Conservation (phyloP, 371 early-diverging fungal genomes). For the Aphelidium insulamus region DNA sequence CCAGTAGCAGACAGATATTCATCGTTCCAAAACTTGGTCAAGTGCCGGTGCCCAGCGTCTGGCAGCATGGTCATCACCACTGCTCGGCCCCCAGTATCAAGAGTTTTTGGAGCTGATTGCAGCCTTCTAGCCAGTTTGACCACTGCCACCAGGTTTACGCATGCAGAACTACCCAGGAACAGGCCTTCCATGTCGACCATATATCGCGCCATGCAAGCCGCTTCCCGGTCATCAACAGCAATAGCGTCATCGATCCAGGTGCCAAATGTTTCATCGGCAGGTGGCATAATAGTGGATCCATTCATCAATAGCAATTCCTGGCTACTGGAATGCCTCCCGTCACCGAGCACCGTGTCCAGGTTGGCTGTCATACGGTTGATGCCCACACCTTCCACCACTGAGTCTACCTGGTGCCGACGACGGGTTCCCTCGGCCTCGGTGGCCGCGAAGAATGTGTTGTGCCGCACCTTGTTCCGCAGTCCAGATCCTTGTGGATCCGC, state of each 20-base stretch:
- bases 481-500: conserved; percentile 90
- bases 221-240: conserved; percentile 70
- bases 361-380: conserved; percentile 82
- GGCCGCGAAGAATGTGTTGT: conserved; percentile 67
- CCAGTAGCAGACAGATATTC: background rate
- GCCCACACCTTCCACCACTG: conserved; percentile 88
- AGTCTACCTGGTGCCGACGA: conserved; percentile 81
- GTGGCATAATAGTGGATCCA: background rate
- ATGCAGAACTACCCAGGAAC: conserved; percentile 76
- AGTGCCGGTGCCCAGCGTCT: conserved; percentile 59
- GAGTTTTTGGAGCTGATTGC: conserved; percentile 51
- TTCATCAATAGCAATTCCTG: background rate
- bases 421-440: conserved; percentile 76
- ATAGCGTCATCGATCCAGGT: conserved; percentile 57
- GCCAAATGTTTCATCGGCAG: conserved; percentile 4
- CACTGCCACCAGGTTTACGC: conserved; percentile 79
- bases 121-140: conserved; percentile 38
- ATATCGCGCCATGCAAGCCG: conserved; percentile 71
- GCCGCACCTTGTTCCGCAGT: conserved; percentile 68
- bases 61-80: conserved; percentile 66
- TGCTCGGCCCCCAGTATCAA: too few species aligned
- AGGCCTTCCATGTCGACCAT: conserved; percentile 66
- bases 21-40: conserved; percentile 59
- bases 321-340: background rate
- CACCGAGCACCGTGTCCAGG: conserved; percentile 25